Evolutionary conservation across 441 rosid species (phyloP), one percentile per base, ranked within the genome.

Genomic region (Euphorbia schlechtendalii): DNA sequence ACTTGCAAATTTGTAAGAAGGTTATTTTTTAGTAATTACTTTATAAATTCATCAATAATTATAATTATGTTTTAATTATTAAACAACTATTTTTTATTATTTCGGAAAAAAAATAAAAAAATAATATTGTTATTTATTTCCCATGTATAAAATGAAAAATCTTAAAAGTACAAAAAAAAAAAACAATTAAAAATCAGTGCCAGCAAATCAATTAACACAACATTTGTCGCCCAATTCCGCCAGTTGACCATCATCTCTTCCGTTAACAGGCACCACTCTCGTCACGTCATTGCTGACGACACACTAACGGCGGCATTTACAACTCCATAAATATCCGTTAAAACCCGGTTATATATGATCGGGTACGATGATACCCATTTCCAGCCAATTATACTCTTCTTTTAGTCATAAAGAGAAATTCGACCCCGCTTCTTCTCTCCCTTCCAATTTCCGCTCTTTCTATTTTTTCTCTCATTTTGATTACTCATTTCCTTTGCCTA

Each of bases 131-230:
- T n/a, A n/a, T n/a, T n/a, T n/a, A n/a, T n/a, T n/a, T n/a, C n/a
- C n/a, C n/a, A n/a, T n/a, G n/a, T n/a, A n/a, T n/a, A n/a, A n/a
- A n/a, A n/a, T n/a, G n/a, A n/a, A n/a, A n/a, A n/a, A n/a, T n/a
- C n/a, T 7, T 32, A 32, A 32, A 32, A 32, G 3, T 7, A 32
- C 3, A 8, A 4, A 60, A 14, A 60, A 40, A 21, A 1, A 8
- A 15, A 56, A 48, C 69, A 13, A 36, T 30, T 34, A n/a, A n/a
- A 24, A 67, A 83, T 74, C 69, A 73, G 76, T 57, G 81, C 80
- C 88, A 83, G 81, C 83, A 75, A 71, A 70, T 69, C 74, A 63
- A 51, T 70, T 71, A 66, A 70, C 74, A 75, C 82, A 74, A 76
- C 66, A 54, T 54, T 34, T 61, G 41, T 5, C 45, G 48, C 54